Evolutionary conservation across 106 monocot species (phyloP).

Genomic region (Triglochin maritima): DNA sequence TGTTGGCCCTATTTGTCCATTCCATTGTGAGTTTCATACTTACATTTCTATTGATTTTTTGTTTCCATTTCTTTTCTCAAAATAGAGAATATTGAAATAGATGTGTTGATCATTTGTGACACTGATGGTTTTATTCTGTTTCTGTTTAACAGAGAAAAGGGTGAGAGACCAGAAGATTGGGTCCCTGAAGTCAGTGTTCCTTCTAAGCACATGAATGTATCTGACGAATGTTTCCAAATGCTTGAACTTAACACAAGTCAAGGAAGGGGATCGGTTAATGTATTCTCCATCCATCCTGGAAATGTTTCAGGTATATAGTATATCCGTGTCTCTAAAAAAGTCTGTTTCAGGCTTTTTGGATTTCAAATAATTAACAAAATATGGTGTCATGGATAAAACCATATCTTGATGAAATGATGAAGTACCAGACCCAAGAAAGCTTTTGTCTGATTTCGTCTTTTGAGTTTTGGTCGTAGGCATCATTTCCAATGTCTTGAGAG

Average conservation of each 20-base stretch:
- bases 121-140: too few species aligned
- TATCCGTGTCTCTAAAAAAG: background rate
- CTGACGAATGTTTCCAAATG: slow-evolving; percentile 15
- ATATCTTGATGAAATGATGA: too few species aligned
- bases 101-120: slow-evolving; percentile 6
- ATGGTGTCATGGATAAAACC: too few species aligned
- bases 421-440: too few species aligned
- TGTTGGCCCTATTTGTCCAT: slow-evolving; percentile 65
- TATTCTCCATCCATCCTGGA: slow-evolving; percentile 57
- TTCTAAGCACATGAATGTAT: slow-evolving; percentile 3
- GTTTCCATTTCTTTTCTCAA: background rate
- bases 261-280: slow-evolving; percentile 36
- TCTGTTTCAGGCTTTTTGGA: too few species aligned
- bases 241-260: slow-evolving; percentile 19
- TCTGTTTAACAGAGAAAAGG: slow-evolving; percentile 29
- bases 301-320: slow-evolving; percentile 19
- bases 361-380: too few species aligned
- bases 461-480: too few species aligned
- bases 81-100: background rate
- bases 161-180: slow-evolving; percentile 83
- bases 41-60: too few species aligned
- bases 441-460: too few species aligned
- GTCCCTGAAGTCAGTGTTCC: slow-evolving; percentile 32
- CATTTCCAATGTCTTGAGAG: too few species aligned
- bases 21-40: slow-evolving; percentile 39